phyloP scores from a whole-genome alignment of 192 early-diverging fungal genomes.

The Entomortierella parvispora region DNA sequence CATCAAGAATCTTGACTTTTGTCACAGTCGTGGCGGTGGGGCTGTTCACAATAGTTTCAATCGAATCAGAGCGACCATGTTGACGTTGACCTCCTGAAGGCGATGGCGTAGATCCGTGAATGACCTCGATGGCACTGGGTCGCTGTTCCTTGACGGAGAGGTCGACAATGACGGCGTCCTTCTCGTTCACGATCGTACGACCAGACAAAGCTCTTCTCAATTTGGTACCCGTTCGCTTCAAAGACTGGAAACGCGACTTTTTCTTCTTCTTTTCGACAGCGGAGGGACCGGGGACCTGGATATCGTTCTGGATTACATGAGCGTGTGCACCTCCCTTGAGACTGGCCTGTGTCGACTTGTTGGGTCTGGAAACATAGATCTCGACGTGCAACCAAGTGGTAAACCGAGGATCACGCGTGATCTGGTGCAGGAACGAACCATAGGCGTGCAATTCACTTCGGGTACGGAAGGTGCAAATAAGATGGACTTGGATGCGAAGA shows the following conservation, averaged over 20 bases:
- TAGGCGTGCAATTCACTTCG: slow-evolving; percentile 47
- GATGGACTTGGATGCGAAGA: slow-evolving; percentile 32
- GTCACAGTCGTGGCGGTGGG: slow-evolving; percentile 1
- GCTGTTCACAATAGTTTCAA: slow-evolving; percentile 4
- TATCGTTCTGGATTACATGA: slow-evolving; percentile 51
- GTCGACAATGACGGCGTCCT: no score
- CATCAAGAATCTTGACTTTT: not conserved
- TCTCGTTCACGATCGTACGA: slow-evolving; percentile 20
- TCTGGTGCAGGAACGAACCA: slow-evolving; percentile 51
- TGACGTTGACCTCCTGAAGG: slow-evolving; percentile 1
- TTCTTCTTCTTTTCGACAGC: slow-evolving; percentile 12
- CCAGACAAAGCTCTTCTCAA: slow-evolving; percentile 36
- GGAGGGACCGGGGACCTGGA: slow-evolving; percentile 36
- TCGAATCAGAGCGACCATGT: not conserved
- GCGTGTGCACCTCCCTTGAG: slow-evolving; percentile 37
- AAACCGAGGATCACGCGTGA: slow-evolving; percentile 48
- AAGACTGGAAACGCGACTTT: slow-evolving; percentile 24
- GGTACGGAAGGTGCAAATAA: slow-evolving; percentile 51
- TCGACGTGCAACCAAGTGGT: slow-evolving; percentile 48
- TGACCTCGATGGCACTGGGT: not conserved
- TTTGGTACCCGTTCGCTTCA: slow-evolving; percentile 33
- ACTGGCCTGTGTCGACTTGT: slow-evolving; percentile 23
- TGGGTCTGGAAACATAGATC: slow-evolving; percentile 44
- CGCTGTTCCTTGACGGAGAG: not conserved
- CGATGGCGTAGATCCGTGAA: not conserved